Base-by-base conservation (phyloP, 2,329 filamentous ascomycete species). In the Arthrinium puccinioides region DNA sequence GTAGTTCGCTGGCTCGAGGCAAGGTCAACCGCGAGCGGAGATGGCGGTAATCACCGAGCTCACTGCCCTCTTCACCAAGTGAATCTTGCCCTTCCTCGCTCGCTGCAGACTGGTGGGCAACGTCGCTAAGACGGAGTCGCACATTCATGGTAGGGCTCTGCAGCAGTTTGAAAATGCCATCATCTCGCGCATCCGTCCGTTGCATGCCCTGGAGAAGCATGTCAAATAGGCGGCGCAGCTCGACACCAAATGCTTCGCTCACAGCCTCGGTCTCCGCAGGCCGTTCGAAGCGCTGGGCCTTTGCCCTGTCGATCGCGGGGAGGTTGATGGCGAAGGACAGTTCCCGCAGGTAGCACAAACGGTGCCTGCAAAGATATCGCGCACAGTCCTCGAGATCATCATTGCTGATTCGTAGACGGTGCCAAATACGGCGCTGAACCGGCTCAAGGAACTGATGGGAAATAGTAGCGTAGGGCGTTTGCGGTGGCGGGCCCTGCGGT, bases 311-410 rank as follows among this genome's bases (percentile, higher is more conserved):
- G 18, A 32, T 25, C 11, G 9, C n/a, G n/a, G 19, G 16, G 13
- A 37, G 27, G n/a, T 10, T 14, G 28, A 37, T 16, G 21, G 13
- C 4, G 27, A 32, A 32, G 36, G 21, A 32, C 9, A 37, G 28
- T n/a, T 23, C 13, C 28, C 20, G 36, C 21, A 32, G 27, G 25
- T 16, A 14, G 26, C 13, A 14, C 21, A 21, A 21, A 6, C 36
- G 19, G 28, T 6, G 21, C n/a, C 25, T 14, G 6, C 18, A 21
- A 16, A 37, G 21, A 9, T 32, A 23, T 10, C 3, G 19, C 9
- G 20, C 36, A n/a, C 27, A 37, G 9, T 18, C 7, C 9, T 37
- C 25, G 36, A 32, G 36, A 14, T 37, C 36, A 4, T 25, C 36
- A 23, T 21, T 37, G 28, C 4, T 26, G 20, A 37, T 25, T 4